A percentile compares a stretch with the other conserved stretches of the same genome.
Evolutionary conservation across 345 rosid genomes (phyloP).

Genomic region (Geranium rotundifolium): DNA sequence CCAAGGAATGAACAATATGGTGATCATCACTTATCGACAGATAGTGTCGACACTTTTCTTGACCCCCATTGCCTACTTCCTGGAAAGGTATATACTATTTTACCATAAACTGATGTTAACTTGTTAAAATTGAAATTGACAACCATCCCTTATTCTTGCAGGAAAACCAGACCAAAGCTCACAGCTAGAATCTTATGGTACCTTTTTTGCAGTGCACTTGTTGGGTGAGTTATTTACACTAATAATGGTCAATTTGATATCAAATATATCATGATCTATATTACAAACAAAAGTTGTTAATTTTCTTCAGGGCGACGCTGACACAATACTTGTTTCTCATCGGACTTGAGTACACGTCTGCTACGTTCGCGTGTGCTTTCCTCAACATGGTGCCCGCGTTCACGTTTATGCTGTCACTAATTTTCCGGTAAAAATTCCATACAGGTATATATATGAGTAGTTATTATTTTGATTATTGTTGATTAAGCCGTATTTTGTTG

Average conservation of each 20-base stretch:
- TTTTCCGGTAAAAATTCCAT: slow-evolving; percentile 32
- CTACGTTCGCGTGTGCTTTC: slow-evolving; percentile 54
- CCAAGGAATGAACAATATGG: slow-evolving; percentile 40
- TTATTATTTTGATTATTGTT: not conserved
- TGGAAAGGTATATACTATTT: slow-evolving; percentile 33
- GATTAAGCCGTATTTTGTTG: not conserved
- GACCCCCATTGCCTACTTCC: slow-evolving; percentile 44
- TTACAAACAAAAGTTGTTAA: too few relatives aligned
- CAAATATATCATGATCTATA: not conserved
- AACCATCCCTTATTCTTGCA: slow-evolving; percentile 15
- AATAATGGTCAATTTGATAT: not conserved
- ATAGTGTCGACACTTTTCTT: slow-evolving; percentile 39
- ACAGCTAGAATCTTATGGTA: slow-evolving; percentile 36
- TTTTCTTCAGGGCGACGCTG: slow-evolving; percentile 37
- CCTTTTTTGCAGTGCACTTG: slow-evolving; percentile 46
- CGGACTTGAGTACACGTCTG: slow-evolving; percentile 56
- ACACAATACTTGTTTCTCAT: slow-evolving; percentile 49
- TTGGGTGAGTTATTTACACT: slow-evolving; percentile 31
- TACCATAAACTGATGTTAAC: not conserved
- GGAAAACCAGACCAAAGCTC: slow-evolving; percentile 47
- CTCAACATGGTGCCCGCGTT: slow-evolving; percentile 53
- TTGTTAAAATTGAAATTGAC: not conserved
- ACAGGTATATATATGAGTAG: not conserved
- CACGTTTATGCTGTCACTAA: slow-evolving; percentile 51
- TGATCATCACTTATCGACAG: slow-evolving; percentile 54